Evolutionary conservation across 148 eudicot species (phyloP).

Genomic region (Rhododendron griersonianum): DNA sequence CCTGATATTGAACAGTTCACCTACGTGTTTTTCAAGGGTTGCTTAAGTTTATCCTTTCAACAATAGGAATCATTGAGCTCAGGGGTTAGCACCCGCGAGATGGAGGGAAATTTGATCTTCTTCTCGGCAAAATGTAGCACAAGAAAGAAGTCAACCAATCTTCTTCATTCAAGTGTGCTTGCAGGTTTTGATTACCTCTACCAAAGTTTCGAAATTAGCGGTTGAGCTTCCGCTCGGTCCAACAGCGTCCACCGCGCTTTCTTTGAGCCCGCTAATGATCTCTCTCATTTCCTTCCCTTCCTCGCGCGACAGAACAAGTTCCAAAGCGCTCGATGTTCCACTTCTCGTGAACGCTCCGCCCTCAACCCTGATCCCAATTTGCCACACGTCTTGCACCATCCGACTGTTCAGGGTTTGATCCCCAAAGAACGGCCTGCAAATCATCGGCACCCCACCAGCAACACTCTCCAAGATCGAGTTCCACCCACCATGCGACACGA

Average conservation of each 20-base stretch:
- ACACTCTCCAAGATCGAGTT: constrained; percentile 65
- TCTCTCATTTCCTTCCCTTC: constrained; percentile 29
- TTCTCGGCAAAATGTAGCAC: neutral
- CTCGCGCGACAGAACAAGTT: constrained; percentile 12
- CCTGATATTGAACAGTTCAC: too few relatives aligned
- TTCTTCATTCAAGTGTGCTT: neutral
- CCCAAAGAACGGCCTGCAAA: constrained; percentile 62
- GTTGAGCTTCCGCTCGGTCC: constrained; percentile 32
- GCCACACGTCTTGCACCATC: constrained; percentile 40
- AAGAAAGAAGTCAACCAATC: neutral
- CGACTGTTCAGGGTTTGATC: constrained; percentile 49
- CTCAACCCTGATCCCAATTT: constrained; percentile 36
- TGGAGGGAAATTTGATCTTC: too few relatives aligned
- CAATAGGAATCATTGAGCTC: too few relatives aligned
- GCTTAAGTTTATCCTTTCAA: too few relatives aligned
- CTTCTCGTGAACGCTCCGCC: constrained; percentile 37
- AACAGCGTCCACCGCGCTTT: constrained; percentile 19
- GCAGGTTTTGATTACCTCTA: constrained; percentile 13
- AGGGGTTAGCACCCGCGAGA: too few relatives aligned
- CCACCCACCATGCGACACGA: constrained; percentile 80
- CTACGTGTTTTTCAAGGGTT: too few relatives aligned
- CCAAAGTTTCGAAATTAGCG: constrained; percentile 17
- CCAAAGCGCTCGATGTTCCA: constrained; percentile 21
- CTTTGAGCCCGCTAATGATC: constrained; percentile 12
- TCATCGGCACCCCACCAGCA: constrained; percentile 50